Percentiles rank a stretch among this genome's conserved stretches.
Conservation (phyloP, 139 green algal species). For the Zygnema circumcarinatum region DNA sequence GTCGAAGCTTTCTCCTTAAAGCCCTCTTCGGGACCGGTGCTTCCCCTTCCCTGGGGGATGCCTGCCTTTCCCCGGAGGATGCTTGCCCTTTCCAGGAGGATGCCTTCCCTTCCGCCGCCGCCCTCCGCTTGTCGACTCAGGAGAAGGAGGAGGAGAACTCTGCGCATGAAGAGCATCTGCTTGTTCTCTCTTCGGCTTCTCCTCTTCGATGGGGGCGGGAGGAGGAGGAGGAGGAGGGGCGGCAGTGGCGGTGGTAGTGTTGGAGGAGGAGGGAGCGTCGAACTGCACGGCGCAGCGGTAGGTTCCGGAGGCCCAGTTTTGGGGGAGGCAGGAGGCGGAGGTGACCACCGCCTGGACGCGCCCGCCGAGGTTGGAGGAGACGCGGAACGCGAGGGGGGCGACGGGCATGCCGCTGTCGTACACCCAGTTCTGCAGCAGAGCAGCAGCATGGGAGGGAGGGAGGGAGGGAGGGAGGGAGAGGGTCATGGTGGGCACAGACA, state of each 20-base stretch:
- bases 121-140: not conserved
- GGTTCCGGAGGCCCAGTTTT: not conserved
- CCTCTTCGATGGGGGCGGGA: not conserved
- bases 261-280: not conserved
- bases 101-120: not conserved
- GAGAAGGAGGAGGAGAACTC: not conserved
- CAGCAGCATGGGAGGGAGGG: not conserved
- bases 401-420: not conserved
- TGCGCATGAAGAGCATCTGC: not conserved
- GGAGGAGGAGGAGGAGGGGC: not conserved
- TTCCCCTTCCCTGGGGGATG: not conserved
- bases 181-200: too few species aligned
- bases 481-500: not conserved
- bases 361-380: not conserved
- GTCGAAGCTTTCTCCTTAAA: too few species aligned
- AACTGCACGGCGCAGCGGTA: not conserved
- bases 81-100: not conserved
- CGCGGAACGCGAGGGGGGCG: not conserved
- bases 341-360: not conserved
- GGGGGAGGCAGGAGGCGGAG: not conserved
- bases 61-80: constrained; percentile 1
- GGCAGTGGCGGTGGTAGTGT: not conserved
- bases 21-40: too few species aligned
- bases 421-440: not conserved
- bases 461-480: not conserved